Conservation (phyloP, 1,139 yeast species). For the Yueomyces sp. region DNA sequence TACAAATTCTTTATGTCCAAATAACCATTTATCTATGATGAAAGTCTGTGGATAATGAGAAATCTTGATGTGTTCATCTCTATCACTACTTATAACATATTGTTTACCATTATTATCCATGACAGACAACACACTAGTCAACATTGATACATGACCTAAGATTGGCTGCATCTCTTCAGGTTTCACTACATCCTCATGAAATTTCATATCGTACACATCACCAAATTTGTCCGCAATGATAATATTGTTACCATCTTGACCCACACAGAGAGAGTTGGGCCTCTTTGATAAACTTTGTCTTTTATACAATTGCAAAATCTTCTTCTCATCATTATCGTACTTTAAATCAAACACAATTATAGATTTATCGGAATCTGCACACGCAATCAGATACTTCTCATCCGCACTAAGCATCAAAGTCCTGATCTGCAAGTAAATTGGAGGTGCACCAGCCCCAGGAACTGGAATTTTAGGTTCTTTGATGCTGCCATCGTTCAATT, state of each 20-base stretch:
- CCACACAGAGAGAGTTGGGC: constrained; percentile 68
- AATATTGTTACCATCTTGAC: constrained; percentile 37
- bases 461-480: constrained; percentile 44
- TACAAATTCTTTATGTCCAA: constrained; percentile 79
- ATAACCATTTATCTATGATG: constrained; percentile 69
- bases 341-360: constrained; percentile 48
- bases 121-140: constrained; percentile 54
- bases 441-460: constrained; percentile 60
- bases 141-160: constrained; percentile 93
- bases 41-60: constrained; percentile 69
- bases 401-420: constrained; percentile 41
- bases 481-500: constrained; percentile 23
- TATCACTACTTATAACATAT: constrained; percentile 68
- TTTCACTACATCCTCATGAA: constrained; percentile 15
- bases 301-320: constrained; percentile 38
- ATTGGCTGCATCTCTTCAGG: constrained; percentile 37
- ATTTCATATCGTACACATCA: constrained; percentile 58
- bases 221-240: constrained; percentile 95
- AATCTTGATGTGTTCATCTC: constrained; percentile 94
- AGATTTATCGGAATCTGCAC: constrained; percentile 78
- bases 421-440: constrained; percentile 52
- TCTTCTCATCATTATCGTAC: constrained; percentile 14
- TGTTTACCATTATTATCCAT: constrained; percentile 28
- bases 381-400: constrained; percentile 46
- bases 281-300: constrained; percentile 80